Conservation (phyloP, 352 stramenopile species). For the Pythium pectinolyticum region DNA sequence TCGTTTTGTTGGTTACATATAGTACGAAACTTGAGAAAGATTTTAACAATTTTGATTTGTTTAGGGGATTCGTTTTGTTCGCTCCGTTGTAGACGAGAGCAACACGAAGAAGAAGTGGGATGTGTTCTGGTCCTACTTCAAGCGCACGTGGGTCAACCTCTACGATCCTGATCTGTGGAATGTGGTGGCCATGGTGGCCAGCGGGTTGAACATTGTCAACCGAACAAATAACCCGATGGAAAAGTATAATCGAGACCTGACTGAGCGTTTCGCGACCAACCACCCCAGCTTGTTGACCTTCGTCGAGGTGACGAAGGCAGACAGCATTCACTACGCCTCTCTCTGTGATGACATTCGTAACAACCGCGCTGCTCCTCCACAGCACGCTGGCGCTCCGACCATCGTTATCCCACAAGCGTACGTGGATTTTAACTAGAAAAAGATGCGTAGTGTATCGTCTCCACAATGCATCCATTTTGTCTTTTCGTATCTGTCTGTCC, state of each 20-base stretch:
- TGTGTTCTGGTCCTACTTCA: constrained; percentile 4
- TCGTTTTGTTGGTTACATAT: no score
- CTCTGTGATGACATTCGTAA: not conserved
- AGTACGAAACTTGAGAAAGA: no score
- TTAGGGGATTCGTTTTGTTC: not conserved
- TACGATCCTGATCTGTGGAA: not conserved
- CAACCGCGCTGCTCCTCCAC: not conserved
- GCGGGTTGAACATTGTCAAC: not conserved
- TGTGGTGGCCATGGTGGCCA: not conserved
- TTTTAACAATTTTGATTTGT: not conserved
- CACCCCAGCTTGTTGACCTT: not conserved
- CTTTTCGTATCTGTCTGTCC: no score
- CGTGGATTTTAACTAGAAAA: no score
- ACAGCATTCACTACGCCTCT: not conserved
- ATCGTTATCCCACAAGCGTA: no score
- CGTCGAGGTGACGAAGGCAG: not conserved
- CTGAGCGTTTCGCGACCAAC: not conserved
- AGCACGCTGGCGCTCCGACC: no score
- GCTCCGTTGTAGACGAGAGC: not conserved
- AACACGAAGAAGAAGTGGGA: not conserved
- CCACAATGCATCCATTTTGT: no score
- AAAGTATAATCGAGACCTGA: not conserved
- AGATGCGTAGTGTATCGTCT: no score
- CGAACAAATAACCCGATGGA: not conserved
- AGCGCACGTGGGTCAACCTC: not conserved